Base-by-base conservation (phyloP, 164 flowering plant species). In the Sedum album region DNA sequence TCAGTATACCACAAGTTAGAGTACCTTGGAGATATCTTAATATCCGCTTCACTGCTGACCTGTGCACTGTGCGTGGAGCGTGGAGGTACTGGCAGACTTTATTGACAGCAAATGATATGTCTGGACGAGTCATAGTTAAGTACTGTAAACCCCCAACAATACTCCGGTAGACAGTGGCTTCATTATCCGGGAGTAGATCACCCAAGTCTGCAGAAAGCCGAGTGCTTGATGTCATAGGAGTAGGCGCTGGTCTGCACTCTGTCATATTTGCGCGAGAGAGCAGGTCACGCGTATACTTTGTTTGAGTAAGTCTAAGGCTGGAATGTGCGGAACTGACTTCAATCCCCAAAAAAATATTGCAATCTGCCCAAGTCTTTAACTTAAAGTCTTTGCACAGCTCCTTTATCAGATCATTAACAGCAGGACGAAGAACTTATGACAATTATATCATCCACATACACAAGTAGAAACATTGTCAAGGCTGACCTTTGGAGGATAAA, bases 41-140 rank as follows among this genome's bases (percentile, higher is more conserved):
- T 20, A 33, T 65, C 1, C 42, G n/a, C 33, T 65, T 65, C 0
- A 26, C 46, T 0, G 67, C 46, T 0, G 38, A 5, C 67, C 41
- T 33, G 35, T 65, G 67, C 2, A 6, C 21, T 35, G 42, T 65
- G n/a, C n/a, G 33, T 9, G 67, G 67, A 5, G 23, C n/a, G 10
- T 65, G 46, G 25, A 65, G 38, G 35, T 33, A 65, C 25, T 65
- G 38, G 10, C 67, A 33, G 21, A 65, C 42, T 35, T 35, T n/a
- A 35, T 65, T 33, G 1, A 65, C 67, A 10, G 41, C 23, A 38
- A 26, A 61, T 6, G 28, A 23, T 26, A 26, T 61, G 28, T 61
- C 17, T 1, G 67, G 41, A 23, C 67, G n/a, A 5, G 67, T 65
- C 5, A 65, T 8, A 14, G 39, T 65, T 23, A 65, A 6, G n/a